Conservation (phyloP, 2,329 filamentous ascomycete species). For the Fusarium redolens region DNA sequence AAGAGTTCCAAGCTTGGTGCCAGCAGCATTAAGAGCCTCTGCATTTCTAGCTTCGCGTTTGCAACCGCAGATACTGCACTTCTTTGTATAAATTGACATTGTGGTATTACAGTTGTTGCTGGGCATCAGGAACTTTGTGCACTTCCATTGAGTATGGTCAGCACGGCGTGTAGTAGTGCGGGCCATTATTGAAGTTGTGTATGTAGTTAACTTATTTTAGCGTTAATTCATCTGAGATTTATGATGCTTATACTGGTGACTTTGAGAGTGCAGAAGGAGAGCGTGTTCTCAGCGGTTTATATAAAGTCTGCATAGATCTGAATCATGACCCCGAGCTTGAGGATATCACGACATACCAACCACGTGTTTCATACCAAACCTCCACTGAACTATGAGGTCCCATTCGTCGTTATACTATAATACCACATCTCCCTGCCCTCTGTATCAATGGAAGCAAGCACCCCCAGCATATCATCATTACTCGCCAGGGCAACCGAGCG, state of each 20-base stretch:
- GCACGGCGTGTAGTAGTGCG: background rate
- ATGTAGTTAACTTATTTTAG: too few species aligned
- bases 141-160: background rate
- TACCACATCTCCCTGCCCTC: background rate
- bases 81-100: rapidly evolving
- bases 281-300: background rate
- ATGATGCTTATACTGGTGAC: rapidly evolving
- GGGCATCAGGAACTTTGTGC: background rate
- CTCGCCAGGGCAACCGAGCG: background rate
- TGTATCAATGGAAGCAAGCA: background rate
- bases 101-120: rapidly evolving
- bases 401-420: background rate
- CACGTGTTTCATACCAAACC: rapidly evolving
- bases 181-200: too few species aligned
- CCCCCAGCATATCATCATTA: background rate
- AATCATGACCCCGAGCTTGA: background rate
- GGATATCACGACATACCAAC: background rate
- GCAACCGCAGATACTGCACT: rapidly evolving
- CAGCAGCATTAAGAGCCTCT: rapidly evolving
- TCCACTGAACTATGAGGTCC: rapidly evolving
- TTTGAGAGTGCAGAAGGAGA: background rate
- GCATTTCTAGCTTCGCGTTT: rapidly evolving
- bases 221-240: too few species aligned
- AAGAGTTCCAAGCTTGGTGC: too few species aligned
- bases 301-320: background rate